phyloP scores from a whole-genome alignment of 768 basidiomycete species.

The Heimioporus sp. region DNA sequence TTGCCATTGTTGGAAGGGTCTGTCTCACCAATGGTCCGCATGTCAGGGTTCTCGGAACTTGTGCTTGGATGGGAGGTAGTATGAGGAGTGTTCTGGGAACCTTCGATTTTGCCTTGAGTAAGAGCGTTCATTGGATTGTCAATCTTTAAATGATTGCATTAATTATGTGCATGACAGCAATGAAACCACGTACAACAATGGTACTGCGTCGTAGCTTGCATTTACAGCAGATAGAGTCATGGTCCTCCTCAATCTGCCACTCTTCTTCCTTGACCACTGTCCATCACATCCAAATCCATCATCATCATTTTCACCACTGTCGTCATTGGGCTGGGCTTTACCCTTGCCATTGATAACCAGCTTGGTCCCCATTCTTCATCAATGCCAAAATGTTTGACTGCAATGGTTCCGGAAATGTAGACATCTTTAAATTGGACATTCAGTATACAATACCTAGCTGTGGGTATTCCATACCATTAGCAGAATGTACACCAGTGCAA shows the following conservation, averaged over 20 bases:
- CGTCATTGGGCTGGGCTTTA: slow-evolving; percentile 5
- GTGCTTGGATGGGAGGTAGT: slow-evolving; percentile 24
- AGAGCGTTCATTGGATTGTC: no score
- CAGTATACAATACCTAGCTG: no score
- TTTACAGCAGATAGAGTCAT: neutral
- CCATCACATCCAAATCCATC: no score
- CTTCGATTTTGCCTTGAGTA: no score
- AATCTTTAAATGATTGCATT: slow-evolving; percentile 15
- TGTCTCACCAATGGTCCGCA: slow-evolving; percentile 46
- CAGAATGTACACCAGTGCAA: no score
- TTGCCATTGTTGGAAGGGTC: slow-evolving; percentile 21
- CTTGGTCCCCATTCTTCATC: no score
- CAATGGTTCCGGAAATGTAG: no score
- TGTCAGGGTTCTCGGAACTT: slow-evolving; percentile 37
- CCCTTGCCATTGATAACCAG: no score
- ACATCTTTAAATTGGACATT: no score
- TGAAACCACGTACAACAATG: slow-evolving; percentile 3
- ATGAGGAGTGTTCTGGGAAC: slow-evolving; percentile 4
- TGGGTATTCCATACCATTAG: no score
- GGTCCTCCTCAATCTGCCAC: slow-evolving; percentile 12
- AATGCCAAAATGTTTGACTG: no score
- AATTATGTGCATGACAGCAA: slow-evolving; percentile 22
- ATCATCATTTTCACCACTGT: slow-evolving; percentile 4
- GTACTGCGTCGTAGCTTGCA: no score
- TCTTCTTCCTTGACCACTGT: slow-evolving; percentile 7